Conservation (phyloP, 2,329 filamentous ascomycete genomes). For the Emmonsiellopsis sp. region DNA sequence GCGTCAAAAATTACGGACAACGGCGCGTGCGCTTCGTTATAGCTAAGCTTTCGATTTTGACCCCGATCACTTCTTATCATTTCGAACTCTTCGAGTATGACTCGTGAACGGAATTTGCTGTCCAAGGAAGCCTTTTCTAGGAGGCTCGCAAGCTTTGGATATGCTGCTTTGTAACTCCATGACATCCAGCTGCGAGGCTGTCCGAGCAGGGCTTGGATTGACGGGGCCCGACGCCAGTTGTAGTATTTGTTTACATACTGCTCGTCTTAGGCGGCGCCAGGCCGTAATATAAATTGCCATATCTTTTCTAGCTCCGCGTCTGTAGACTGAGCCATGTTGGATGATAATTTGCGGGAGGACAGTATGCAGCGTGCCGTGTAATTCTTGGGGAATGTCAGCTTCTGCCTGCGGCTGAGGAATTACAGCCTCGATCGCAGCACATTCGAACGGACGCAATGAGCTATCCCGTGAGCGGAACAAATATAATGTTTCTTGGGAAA, state of each 20-base stretch:
- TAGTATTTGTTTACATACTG: slow-evolving; percentile 5
- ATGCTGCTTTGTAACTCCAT: slow-evolving; percentile 6
- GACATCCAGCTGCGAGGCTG: slow-evolving; percentile 5
- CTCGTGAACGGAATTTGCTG: slow-evolving; percentile 2
- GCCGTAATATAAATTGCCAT: not conserved
- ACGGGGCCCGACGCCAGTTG: not conserved
- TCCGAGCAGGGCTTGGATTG: not conserved
- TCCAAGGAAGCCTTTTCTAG: slow-evolving; percentile 5
- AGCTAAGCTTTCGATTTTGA: slow-evolving; percentile 1
- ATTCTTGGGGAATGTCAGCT: too few species aligned
- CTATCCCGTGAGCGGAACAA: too few species aligned
- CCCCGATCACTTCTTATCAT: not conserved
- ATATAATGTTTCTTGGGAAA: too few species aligned
- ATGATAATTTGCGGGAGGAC: too few species aligned
- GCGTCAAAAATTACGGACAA: slow-evolving; percentile 3
- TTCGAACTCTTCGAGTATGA: slow-evolving; percentile 3
- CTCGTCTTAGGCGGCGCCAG: slow-evolving; percentile 1
- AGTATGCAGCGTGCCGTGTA: too few species aligned
- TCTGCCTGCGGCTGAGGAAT: too few species aligned
- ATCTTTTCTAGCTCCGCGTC: not conserved
- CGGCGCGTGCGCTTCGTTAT: slow-evolving; percentile 3
- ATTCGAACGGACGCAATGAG: too few species aligned
- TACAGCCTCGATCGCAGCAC: too few species aligned
- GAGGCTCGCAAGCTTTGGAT: slow-evolving; percentile 4
- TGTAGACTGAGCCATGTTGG: too few species aligned